Percentiles rank a stretch among this genome's conserved stretches.
Evolutionary conservation across 108 stramenopile genomes (phyloP).

Genomic region (Bacterosira constricta): DNA sequence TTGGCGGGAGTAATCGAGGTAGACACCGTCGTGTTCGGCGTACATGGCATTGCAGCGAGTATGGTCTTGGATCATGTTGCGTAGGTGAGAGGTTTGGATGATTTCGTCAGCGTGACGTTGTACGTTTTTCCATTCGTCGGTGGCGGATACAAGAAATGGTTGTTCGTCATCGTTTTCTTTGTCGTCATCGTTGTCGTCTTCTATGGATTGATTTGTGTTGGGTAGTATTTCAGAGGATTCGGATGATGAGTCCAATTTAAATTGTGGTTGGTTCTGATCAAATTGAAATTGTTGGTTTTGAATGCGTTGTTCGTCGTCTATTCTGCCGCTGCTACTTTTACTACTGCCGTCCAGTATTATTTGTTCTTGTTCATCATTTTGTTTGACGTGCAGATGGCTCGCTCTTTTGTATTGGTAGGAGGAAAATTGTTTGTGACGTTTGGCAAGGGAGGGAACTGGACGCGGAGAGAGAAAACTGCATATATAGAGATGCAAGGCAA

Average conservation of each 20-base stretch:
- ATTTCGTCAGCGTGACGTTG: constrained; percentile 60
- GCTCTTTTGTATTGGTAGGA: no score
- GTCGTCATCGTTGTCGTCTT: constrained; percentile 8
- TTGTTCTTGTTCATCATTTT: no score
- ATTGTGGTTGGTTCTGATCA: neutral
- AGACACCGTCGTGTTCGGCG: constrained; percentile 88
- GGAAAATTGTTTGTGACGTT: neutral
- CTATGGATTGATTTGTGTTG: constrained; percentile 9
- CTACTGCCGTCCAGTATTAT: no score
- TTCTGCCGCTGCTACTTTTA: no score
- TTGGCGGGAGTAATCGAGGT: constrained; percentile 88
- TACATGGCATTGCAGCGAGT: constrained; percentile 72
- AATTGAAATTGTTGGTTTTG: neutral
- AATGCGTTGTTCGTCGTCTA: no score
- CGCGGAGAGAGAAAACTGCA: neutral
- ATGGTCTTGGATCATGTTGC: constrained; percentile 75
- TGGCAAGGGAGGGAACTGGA: neutral
- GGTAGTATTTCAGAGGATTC: constrained; percentile 6
- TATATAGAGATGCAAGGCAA: no score
- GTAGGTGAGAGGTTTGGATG: constrained; percentile 68
- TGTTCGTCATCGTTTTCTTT: constrained; percentile 6
- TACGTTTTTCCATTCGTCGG: constrained; percentile 77
- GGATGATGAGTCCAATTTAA: neutral
- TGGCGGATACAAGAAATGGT: constrained; percentile 59
- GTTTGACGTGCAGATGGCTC: no score